A percentile compares a stretch with the other conserved stretches of the same genome.
Conservation (phyloP, 2,329 filamentous ascomycete species). For the Fusarium stilboides region DNA sequence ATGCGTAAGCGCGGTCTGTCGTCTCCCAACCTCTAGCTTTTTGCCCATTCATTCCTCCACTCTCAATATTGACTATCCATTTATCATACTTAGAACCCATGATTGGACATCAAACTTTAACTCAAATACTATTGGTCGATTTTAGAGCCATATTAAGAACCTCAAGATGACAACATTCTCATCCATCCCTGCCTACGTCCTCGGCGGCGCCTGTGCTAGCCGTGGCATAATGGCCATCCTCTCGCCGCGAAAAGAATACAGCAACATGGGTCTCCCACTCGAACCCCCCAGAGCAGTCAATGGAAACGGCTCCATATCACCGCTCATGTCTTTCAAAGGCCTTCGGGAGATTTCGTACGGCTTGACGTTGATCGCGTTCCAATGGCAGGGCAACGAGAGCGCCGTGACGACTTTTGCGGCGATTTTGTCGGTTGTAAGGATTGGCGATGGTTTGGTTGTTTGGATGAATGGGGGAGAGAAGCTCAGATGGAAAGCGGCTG, state of each 20-base stretch:
- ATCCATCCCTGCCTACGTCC: constrained; percentile 43
- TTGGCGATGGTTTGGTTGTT: constrained; percentile 54
- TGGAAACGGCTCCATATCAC: constrained; percentile 37
- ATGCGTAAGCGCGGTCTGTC: constrained; percentile 11
- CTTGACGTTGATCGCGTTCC: constrained; percentile 48
- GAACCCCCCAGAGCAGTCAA: constrained; percentile 11
- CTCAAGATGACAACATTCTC: constrained; percentile 43
- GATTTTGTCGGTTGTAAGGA: constrained; percentile 50
- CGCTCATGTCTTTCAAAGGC: constrained; percentile 56
- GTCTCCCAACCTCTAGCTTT: not conserved
- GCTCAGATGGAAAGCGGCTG: constrained; percentile 41
- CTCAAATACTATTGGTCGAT: not conserved
- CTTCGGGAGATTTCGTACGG: constrained; percentile 55
- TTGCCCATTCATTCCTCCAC: not conserved
- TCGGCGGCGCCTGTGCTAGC: constrained; percentile 44
- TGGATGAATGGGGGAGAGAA: constrained; percentile 52
- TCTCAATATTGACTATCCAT: not conserved
- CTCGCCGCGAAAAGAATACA: constrained; percentile 46
- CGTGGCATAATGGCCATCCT: constrained; percentile 48
- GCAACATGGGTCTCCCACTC: constrained; percentile 45
- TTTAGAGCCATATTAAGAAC: not conserved
- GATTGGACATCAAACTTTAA: not conserved
- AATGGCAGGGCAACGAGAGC: constrained; percentile 49
- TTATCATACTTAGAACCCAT: not conserved
- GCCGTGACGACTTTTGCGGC: constrained; percentile 52